A percentile compares a stretch with the other conserved stretches of the same genome.
These are phyloP conservation scores for Tuber umbilicatum DNA, from an alignment of 495 filamentous ascomycete genomes.

Conservation along the genomic window DNA sequence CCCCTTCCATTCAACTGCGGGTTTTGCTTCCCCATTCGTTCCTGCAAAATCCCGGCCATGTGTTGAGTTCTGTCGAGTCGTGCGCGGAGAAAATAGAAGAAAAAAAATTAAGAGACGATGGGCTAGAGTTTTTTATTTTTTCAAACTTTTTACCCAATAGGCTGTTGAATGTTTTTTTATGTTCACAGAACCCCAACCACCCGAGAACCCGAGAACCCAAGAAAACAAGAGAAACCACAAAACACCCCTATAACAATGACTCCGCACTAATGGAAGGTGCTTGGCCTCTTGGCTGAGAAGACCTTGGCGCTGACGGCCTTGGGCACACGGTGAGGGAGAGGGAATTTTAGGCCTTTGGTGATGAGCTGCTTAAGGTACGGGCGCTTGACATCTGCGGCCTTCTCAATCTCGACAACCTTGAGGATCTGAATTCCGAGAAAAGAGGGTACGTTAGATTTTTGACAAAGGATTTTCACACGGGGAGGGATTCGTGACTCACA, in stretches of 20 bases:
- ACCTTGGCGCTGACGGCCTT: slow-evolving; percentile 75
- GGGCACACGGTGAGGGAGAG: slow-evolving; percentile 88
- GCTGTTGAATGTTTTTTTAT: neutral
- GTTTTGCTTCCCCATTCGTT: neutral
- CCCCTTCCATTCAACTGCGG: neutral
- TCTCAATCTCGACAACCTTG: slow-evolving; percentile 93
- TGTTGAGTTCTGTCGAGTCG: neutral
- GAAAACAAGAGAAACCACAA: neutral
- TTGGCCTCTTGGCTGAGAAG: slow-evolving; percentile 82
- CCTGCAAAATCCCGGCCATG: neutral
- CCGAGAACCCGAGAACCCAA: neutral
- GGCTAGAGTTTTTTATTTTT: neutral
- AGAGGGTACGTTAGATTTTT: slow-evolving; percentile 1
- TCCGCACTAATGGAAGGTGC: slow-evolving; percentile 58
- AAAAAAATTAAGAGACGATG: neutral
- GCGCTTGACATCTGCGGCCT: slow-evolving; percentile 83
- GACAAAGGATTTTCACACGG: neutral
- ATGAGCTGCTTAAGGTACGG: slow-evolving; percentile 99
- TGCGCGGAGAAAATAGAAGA: neutral
- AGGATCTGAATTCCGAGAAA: slow-evolving; percentile 62
- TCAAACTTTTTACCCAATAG: neutral
- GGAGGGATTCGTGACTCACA: slow-evolving; percentile 54
- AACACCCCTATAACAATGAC: slow-evolving; percentile 1
- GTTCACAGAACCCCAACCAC: neutral
- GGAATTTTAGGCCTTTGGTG: slow-evolving; percentile 91